Percentiles rank a stretch among this genome's conserved stretches.
Conservation (phyloP, 257 asterid species). For the Solanum piurae region DNA sequence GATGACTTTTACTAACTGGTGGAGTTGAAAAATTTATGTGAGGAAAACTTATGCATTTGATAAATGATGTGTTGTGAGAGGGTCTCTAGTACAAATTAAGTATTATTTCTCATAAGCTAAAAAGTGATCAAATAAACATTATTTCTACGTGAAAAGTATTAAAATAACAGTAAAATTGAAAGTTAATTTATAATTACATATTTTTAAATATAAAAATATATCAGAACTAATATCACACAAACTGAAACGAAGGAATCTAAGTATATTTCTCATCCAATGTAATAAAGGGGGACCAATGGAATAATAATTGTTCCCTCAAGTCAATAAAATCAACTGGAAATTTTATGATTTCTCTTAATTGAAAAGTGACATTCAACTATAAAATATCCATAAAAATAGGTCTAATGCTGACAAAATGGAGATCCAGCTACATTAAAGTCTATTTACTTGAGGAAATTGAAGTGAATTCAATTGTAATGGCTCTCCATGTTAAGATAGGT, state of each 20-base stretch:
- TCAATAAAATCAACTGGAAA: background rate
- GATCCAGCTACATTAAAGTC: background rate
- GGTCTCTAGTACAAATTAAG: background rate
- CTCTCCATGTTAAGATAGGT: background rate
- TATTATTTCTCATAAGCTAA: rapidly evolving
- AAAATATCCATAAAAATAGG: background rate
- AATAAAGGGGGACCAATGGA: background rate
- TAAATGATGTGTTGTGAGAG: background rate
- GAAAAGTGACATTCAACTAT: background rate
- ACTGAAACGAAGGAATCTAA: background rate
- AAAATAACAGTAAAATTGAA: background rate
- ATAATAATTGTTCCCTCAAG: background rate
- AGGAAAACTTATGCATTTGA: background rate
- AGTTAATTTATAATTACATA: background rate
- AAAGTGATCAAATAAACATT: background rate
- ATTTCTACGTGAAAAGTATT: background rate
- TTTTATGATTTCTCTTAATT: background rate
- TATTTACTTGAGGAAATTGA: background rate
- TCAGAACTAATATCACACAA: background rate
- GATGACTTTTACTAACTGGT: background rate
- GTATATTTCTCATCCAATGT: background rate
- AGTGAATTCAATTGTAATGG: background rate
- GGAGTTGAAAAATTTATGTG: background rate
- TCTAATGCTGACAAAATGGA: background rate
- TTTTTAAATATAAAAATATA: background rate